Evolutionary conservation across 257 asterid genomes (phyloP), one percentile per base, ranked within the genome.

Genomic region (Linaria vulgaris): DNA sequence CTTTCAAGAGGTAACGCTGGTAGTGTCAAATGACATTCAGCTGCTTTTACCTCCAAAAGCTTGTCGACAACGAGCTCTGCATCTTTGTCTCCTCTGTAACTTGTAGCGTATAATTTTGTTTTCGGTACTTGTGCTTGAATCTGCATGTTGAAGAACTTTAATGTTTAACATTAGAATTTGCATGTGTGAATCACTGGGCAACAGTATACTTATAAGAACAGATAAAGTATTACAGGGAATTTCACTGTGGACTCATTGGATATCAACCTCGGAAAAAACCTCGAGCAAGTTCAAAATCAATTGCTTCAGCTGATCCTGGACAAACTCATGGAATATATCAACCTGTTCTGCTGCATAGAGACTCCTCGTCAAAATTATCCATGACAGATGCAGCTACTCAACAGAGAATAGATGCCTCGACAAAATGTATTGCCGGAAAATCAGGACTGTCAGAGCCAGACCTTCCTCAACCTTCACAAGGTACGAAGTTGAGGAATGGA

Each of bases 241-340:
- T 56, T 69, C 96, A 91, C 56, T 91, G 98, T 83, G 88, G 80
- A 44, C 85, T 85, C 46, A 23, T 91, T 76, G 98, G 98, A 48
- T 88, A 91, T 77, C 73, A 74, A 63, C 17, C 47, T 62, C 66
- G 57, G 59, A 86, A 64, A 74, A 67, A 19, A 24, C 73, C 78
- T 67, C 82, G 16, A 38, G 75, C 76, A 51, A 63, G 50, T 51
- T 61, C 55, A 67, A 34, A 4, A 34, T 11, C 10, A 4, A 34
- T 4, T 34, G 49, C 70, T 23, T 70, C 78, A 59, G 79, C 15
- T 31, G 72, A 71, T 52, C 59, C 60, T 44, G 59, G 49, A 67
- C 43, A 68, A 38, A 11, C 4, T 46, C 70, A 49, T 76, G 76
- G 82, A 58, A 46, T 60, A 31, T 80, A 60, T 74, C 73, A 79